These are phyloP conservation scores for Phytophthora kernoviae DNA, from an alignment of 352 stramenopile species.

Conservation along the genomic window DNA sequence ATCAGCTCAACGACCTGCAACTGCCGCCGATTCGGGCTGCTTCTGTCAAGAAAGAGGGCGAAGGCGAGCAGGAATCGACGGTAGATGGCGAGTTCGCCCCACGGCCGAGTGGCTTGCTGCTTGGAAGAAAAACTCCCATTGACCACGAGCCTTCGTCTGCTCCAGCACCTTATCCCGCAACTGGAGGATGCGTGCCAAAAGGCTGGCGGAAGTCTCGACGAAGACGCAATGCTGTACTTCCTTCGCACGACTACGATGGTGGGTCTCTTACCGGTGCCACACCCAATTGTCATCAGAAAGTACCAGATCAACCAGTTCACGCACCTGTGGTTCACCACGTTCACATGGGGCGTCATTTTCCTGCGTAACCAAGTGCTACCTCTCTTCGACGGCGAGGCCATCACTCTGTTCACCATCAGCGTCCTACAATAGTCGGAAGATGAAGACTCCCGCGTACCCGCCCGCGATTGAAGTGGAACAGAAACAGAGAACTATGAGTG, in stretches of 20 bases:
- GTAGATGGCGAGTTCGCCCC: constrained; percentile 79
- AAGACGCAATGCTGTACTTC: constrained; percentile 97
- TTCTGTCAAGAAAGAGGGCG: constrained; percentile 19
- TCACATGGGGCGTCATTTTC: constrained; percentile 99
- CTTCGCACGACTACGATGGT: constrained; percentile 98
- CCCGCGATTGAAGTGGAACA: constrained; percentile 20
- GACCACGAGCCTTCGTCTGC: constrained; percentile 93
- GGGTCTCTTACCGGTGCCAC: constrained; percentile 96
- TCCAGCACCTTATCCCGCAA: constrained; percentile 95
- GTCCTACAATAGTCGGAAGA: constrained; percentile 58
- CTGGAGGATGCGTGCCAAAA: constrained; percentile 79
- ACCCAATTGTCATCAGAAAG: constrained; percentile 98
- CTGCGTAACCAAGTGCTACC: constrained; percentile 96
- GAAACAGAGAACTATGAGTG: constrained; percentile 14
- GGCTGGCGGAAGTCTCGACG: constrained; percentile 89
- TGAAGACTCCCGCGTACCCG: constrained; percentile 4
- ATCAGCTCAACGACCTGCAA: constrained; percentile 89
- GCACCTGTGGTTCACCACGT: constrained; percentile 98
- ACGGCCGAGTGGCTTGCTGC: constrained; percentile 94
- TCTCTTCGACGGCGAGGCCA: constrained; percentile 96
- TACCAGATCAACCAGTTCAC: constrained; percentile 99
- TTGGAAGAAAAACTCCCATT: constrained; percentile 95
- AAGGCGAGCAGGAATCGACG: constrained; percentile 12
- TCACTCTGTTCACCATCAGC: constrained; percentile 96
- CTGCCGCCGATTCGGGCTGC: constrained; percentile 83